Conservation (phyloP, 2,329 filamentous ascomycete genomes). For the Cyanodermella asteris region DNA sequence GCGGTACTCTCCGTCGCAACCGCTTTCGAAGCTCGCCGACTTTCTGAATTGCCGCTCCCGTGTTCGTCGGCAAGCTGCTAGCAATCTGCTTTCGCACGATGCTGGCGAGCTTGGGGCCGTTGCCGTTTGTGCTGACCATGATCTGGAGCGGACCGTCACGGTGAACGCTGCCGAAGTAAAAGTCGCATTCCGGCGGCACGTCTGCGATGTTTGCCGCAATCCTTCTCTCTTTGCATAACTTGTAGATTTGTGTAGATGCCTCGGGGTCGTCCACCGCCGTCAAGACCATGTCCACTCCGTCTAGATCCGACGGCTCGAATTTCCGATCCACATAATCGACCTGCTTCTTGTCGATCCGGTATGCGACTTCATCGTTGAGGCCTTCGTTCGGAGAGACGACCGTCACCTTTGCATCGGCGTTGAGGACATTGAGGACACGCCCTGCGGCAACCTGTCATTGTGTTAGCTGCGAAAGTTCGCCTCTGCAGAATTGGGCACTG, state of each 20-base stretch:
- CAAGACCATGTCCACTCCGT: conserved; percentile 65
- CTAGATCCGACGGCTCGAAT: conserved; percentile 73
- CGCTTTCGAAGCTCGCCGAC: conserved; percentile 63
- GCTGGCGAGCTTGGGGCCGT: conserved; percentile 76
- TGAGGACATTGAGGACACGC: conserved; percentile 80
- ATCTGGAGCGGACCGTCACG: conserved; percentile 88
- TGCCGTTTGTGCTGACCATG: conserved; percentile 97
- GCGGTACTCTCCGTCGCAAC: conserved; percentile 55
- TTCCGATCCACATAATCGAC: conserved; percentile 61
- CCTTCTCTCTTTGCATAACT: conserved; percentile 64
- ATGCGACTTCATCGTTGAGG: conserved; percentile 70
- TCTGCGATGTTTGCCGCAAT: conserved; percentile 93
- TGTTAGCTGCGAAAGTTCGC: conserved; percentile 5
- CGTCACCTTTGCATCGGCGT: conserved; percentile 78
- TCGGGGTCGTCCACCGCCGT: conserved; percentile 83
- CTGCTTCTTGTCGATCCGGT: conserved; percentile 53
- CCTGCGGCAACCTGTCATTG: conserved; percentile 65
- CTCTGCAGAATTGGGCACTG: conserved; percentile 14
- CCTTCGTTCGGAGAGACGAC: conserved; percentile 62
- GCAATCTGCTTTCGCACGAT: conserved; percentile 71
- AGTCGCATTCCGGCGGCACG: conserved; percentile 90
- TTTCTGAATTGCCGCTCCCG: conserved; percentile 65
- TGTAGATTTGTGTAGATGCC: conserved; percentile 80
- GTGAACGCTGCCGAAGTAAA: conserved; percentile 93
- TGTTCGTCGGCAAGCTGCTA: conserved; percentile 48